A percentile compares a stretch with the other conserved stretches of the same genome.
phyloP scores from a whole-genome alignment of 495 filamentous ascomycete genomes.

The Podospora bellae-mahoneyi region DNA sequence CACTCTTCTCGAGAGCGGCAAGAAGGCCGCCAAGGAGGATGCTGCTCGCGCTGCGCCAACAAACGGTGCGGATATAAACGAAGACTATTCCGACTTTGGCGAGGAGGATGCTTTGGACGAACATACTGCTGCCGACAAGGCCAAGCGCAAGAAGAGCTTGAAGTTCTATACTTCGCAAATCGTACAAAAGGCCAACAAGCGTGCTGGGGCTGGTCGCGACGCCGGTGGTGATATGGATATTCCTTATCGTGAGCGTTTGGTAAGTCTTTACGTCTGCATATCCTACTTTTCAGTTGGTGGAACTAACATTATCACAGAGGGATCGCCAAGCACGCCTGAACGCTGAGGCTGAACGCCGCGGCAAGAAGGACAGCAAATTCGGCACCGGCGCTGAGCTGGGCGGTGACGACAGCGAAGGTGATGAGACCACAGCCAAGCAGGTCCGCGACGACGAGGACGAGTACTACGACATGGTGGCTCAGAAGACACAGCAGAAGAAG shows the following conservation, averaged over 20 bases:
- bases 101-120: slow-evolving; percentile 50
- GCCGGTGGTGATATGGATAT: slow-evolving; percentile 89
- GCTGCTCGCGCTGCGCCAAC: slow-evolving; percentile 31
- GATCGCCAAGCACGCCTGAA: slow-evolving; percentile 84
- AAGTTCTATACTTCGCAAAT: slow-evolving; percentile 97
- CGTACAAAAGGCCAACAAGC: slow-evolving; percentile 84
- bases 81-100: slow-evolving; percentile 65
- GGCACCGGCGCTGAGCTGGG: slow-evolving; percentile 53
- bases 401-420: slow-evolving; percentile 58
- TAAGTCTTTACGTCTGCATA: slow-evolving; percentile 17
- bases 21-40: slow-evolving; percentile 37
- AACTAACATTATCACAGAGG: slow-evolving; percentile 34
- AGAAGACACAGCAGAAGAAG: slow-evolving; percentile 65
- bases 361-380: slow-evolving; percentile 59
- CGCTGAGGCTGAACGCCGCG: slow-evolving; percentile 79
- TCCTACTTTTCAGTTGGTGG: neutral
- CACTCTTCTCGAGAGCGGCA: slow-evolving; percentile 41
- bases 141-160: slow-evolving; percentile 76
- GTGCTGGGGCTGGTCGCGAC: slow-evolving; percentile 73
- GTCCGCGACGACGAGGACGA: slow-evolving; percentile 61
- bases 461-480: slow-evolving; percentile 85
- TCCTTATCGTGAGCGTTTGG: slow-evolving; percentile 79
- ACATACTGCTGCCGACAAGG: slow-evolving; percentile 70
- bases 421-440: slow-evolving; percentile 39
- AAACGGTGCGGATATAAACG: slow-evolving; percentile 32